Conservation (phyloP, 2,329 filamentous ascomycete species). For the Tolypocladium album region DNA sequence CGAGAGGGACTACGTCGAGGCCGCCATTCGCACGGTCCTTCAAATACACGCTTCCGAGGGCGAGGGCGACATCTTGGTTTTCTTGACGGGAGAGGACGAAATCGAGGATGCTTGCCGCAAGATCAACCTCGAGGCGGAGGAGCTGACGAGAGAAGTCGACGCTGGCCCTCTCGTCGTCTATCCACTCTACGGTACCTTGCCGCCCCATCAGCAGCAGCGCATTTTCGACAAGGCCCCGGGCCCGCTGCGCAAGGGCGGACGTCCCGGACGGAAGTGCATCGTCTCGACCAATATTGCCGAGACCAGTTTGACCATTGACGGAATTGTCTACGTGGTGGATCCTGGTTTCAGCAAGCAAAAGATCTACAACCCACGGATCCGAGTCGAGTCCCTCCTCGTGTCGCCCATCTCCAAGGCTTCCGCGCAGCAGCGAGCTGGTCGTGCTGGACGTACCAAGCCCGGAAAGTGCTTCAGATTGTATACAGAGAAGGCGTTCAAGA, state of each 20-base stretch:
- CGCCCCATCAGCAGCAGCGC: conserved; percentile 83
- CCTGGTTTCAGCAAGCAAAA: conserved; percentile 99
- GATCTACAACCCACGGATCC: conserved; percentile 93
- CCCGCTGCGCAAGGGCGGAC: conserved; percentile 61
- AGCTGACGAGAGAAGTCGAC: conserved; percentile 83
- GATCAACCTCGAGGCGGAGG: conserved; percentile 81
- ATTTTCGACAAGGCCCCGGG: conserved; percentile 87
- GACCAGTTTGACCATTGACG: conserved; percentile 94
- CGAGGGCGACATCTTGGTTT: conserved; percentile 87
- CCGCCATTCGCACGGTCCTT: conserved; percentile 83
- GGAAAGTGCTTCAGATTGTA: conserved; percentile 98
- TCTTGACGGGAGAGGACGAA: conserved; percentile 95
- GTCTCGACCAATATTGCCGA: conserved; percentile 97
- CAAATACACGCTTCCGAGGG: conserved; percentile 92
- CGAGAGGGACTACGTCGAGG: conserved; percentile 93
- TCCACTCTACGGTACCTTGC: conserved; percentile 86
- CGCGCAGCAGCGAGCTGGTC: conserved; percentile 92
- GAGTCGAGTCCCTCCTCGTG: conserved; percentile 93
- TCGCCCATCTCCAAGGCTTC: conserved; percentile 97
- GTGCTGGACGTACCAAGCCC: conserved; percentile 95
- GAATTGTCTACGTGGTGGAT: conserved; percentile 98
- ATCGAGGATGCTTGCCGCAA: conserved; percentile 95
- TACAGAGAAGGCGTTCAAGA: conserved; percentile 92
- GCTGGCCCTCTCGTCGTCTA: conserved; percentile 85
- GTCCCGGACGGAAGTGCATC: conserved; percentile 87